phyloP scores from a whole-genome alignment of 2,329 filamentous ascomycete genomes.

The Coniochaeta prunicola region DNA sequence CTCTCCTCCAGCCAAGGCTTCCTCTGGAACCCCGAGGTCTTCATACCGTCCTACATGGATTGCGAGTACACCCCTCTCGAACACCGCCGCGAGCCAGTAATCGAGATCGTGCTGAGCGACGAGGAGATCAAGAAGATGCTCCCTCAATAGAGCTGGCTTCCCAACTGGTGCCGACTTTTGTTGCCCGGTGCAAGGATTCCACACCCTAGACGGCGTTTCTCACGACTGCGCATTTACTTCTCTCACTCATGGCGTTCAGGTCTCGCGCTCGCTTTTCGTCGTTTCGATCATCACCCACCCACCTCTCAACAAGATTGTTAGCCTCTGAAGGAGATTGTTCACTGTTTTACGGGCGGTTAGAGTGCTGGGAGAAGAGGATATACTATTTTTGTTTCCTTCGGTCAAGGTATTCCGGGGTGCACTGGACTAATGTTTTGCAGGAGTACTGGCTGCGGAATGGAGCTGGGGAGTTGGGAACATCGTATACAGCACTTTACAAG shows the following conservation, averaged over 20 bases:
- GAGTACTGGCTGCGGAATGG: not conserved
- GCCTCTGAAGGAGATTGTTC: not conserved
- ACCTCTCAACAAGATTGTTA: not conserved
- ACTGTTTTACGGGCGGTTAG: not conserved
- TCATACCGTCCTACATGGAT: constrained; percentile 71
- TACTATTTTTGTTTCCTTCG: not conserved
- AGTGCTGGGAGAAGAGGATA: not conserved
- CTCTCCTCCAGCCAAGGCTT: constrained; percentile 75
- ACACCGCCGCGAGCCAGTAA: constrained; percentile 66
- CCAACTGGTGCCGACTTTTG: not conserved
- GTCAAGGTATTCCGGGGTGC: not conserved
- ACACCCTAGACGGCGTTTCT: constrained; percentile 6
- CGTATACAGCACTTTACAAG: not conserved
- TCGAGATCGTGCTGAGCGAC: constrained; percentile 71
- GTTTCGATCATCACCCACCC: not conserved
- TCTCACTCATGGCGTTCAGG: not conserved
- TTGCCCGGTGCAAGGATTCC: not conserved
- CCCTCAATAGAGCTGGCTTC: constrained; percentile 42
- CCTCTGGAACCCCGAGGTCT: constrained; percentile 80
- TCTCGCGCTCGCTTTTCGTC: not conserved
- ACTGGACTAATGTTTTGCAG: not conserved
- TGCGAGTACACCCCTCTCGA: constrained; percentile 69
- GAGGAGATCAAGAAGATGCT: constrained; percentile 66
- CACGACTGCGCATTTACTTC: constrained; percentile 7
- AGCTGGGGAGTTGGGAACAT: not conserved